A percentile compares a stretch with the other conserved stretches of the same genome.
These are phyloP conservation scores for Alternaria arbusti DNA, from an alignment of 2,329 filamentous ascomycete species.

Conservation along the genomic window DNA sequence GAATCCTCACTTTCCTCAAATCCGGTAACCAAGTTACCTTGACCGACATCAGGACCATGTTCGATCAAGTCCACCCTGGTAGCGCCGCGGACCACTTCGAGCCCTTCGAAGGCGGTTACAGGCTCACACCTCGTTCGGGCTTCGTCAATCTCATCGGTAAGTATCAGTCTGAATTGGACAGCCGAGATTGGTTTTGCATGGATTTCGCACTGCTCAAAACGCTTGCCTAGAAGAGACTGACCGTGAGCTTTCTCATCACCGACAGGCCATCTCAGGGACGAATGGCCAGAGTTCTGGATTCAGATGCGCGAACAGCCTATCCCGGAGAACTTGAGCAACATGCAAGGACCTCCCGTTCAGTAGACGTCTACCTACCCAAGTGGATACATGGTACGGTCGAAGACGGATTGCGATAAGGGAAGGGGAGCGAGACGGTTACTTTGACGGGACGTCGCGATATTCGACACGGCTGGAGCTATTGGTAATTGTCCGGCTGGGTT, in stretches of 20 bases:
- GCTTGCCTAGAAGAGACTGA: not conserved
- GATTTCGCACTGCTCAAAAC: not conserved
- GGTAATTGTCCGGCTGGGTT: too few species aligned
- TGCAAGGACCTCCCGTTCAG: not conserved
- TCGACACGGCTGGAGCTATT: too few species aligned
- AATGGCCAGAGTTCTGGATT: not conserved
- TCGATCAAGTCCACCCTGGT: not conserved
- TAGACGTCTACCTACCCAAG: not conserved
- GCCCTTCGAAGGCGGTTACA: not conserved
- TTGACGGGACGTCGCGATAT: too few species aligned
- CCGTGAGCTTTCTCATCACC: not conserved
- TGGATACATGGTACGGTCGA: not conserved
- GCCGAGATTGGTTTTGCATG: not conserved
- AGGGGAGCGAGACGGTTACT: too few species aligned
- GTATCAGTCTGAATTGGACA: not conserved
- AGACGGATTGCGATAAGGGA: not conserved
- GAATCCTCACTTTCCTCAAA: not conserved
- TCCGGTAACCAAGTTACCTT: not conserved
- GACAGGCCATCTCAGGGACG: not conserved
- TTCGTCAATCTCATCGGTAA: not conserved
- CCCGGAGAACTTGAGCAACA: not conserved
- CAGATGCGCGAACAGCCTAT: not conserved
- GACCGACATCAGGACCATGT: not conserved
- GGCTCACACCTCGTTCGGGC: not conserved
- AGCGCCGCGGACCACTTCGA: not conserved